phyloP scores from a whole-genome alignment of 2,329 filamentous ascomycete species.

The Myriosclerotinia scirpicola region DNA sequence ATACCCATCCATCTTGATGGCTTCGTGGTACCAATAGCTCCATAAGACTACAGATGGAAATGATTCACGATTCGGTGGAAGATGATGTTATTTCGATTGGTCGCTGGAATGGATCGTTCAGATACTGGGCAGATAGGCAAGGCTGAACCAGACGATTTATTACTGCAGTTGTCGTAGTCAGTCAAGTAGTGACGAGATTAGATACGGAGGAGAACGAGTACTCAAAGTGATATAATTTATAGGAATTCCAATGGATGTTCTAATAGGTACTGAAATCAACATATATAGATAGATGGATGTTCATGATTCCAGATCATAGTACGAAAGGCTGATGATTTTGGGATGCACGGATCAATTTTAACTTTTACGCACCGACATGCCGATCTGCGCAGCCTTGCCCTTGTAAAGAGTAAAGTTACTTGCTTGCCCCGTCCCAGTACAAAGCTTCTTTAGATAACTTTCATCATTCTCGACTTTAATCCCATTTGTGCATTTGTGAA shows the following conservation, averaged over 20 bases:
- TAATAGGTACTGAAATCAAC: no score
- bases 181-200: background rate
- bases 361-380: conserved; percentile 10
- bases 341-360: conserved; percentile 15
- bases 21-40: conserved; percentile 29
- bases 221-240: background rate
- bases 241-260: no score
- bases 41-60: conserved; percentile 33
- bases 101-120: conserved; percentile 11
- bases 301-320: background rate
- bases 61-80: background rate
- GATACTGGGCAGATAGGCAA: conserved; percentile 1
- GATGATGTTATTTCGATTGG: conserved; percentile 21
- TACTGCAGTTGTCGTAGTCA: background rate
- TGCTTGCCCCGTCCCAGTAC: conserved; percentile 8
- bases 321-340: conserved; percentile 7
- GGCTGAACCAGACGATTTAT: background rate
- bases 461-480: conserved; percentile 19
- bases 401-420: background rate
- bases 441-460: conserved; percentile 24
- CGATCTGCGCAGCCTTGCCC: conserved; percentile 20
- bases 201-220: background rate
- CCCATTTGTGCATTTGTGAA: conserved; percentile 10
- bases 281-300: no score
- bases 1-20: conserved; percentile 70